These are phyloP conservation scores for Thuidium tamariscinum DNA, from an alignment of 225 moss, liverwort and hornwort species.

Conservation along the genomic window DNA sequence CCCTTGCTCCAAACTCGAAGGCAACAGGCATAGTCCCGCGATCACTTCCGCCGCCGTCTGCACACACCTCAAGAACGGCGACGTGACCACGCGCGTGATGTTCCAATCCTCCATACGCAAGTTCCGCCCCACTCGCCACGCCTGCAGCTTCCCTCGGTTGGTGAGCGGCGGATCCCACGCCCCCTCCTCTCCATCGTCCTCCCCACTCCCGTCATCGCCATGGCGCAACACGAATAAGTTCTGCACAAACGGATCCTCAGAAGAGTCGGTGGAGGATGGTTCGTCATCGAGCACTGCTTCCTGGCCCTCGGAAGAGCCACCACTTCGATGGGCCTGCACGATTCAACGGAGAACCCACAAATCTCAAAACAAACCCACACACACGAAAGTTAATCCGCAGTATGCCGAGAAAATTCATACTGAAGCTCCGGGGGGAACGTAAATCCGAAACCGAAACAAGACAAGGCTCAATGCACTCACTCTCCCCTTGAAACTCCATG, in stretches of 20 bases:
- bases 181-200: background rate
- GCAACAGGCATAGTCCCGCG: slow-evolving; percentile 28
- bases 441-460: background rate
- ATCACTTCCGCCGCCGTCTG: slow-evolving; percentile 60
- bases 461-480: background rate
- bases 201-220: slow-evolving; percentile 28
- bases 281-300: background rate
- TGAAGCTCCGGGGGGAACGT: background rate
- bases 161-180: slow-evolving; percentile 55
- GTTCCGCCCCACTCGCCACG: slow-evolving; percentile 36
- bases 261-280: background rate
- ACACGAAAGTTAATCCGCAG: background rate
- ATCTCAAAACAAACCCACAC: background rate
- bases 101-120: slow-evolving; percentile 49
- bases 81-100: slow-evolving; percentile 41
- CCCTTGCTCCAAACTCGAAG: slow-evolving; percentile 10
- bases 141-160: slow-evolving; percentile 43
- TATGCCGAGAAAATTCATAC: background rate
- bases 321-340: background rate
- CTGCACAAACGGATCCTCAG: slow-evolving; percentile 45
- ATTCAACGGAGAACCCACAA: background rate
- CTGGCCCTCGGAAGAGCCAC: background rate
- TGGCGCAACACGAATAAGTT: slow-evolving; percentile 60
- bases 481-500: no score
- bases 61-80: slow-evolving; percentile 46